Conservation (phyloP, 371 early-diverging fungal species). For the Lichtheimia ramosa region DNA sequence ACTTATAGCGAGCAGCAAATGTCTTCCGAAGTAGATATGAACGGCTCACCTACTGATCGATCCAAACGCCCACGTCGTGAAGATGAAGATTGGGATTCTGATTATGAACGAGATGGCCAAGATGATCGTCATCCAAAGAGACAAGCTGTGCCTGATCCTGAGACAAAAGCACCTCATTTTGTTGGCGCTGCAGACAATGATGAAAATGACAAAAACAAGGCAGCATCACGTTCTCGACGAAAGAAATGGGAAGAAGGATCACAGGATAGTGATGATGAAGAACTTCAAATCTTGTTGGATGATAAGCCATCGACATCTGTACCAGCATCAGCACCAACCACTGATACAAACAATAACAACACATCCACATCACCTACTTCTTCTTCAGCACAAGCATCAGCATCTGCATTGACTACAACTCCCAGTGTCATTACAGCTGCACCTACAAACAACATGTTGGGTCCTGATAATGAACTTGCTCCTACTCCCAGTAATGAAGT, state of each 20-base stretch:
- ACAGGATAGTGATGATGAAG: constrained; percentile 8
- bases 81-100: constrained; percentile 41
- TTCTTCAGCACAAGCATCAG: constrained; percentile 6
- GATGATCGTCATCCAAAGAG: constrained; percentile 50
- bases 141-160: constrained; percentile 49
- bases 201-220: constrained; percentile 7
- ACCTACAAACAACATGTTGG: neutral
- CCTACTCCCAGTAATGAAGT: neutral
- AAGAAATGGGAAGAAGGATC: constrained; percentile 26
- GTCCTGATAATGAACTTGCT: neutral
- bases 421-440: neutral
- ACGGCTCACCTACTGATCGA: constrained; percentile 42
- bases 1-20: no score
- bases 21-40: constrained; percentile 8
- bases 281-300: constrained; percentile 18
- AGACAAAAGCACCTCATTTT: constrained; percentile 52
- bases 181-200: constrained; percentile 21
- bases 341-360: constrained; percentile 4
- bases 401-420: neutral
- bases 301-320: neutral
- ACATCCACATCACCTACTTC: constrained; percentile 7
- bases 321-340: neutral
- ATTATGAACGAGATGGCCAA: constrained; percentile 32
- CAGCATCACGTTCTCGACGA: constrained; percentile 11
- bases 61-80: constrained; percentile 48